Percentiles rank a stretch among this genome's conserved stretches.
Conservation (phyloP, 2,329 filamentous ascomycete genomes). For the Aspergillus arachidicola region DNA sequence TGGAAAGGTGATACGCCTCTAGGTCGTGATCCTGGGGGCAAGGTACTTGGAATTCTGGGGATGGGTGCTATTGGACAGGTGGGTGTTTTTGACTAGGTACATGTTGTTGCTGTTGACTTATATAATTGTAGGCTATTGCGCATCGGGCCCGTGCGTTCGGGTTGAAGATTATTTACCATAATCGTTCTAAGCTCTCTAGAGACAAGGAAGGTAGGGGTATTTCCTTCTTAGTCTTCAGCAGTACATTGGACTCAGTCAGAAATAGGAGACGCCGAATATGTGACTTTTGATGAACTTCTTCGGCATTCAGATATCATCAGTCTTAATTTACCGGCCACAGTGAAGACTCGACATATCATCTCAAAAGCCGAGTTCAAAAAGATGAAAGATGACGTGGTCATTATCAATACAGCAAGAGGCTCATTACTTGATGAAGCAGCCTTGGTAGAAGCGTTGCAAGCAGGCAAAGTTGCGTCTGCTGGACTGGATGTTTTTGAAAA, state of each 20-base stretch:
- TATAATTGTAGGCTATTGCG: not conserved
- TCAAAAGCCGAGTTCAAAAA: constrained; percentile 10
- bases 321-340: not conserved
- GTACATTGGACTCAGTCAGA: not conserved
- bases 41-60: not conserved
- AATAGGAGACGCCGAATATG: not conserved
- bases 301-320: not conserved
- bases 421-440: constrained; percentile 25
- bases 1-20: not conserved
- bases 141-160: not conserved
- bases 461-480: not conserved
- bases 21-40: not conserved
- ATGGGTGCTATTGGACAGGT: not conserved
- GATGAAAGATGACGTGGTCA: constrained; percentile 40
- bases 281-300: not conserved
- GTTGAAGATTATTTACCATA: not conserved
- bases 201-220: not conserved
- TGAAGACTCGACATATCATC: not conserved
- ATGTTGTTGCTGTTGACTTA: not conserved
- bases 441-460: not conserved
- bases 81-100: not conserved
- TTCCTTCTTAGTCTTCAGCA: not conserved
- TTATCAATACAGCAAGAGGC: constrained; percentile 39
- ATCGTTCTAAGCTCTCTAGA: not conserved
- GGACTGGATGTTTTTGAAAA: not conserved